Evolutionary conservation across 2,329 filamentous ascomycete species (phyloP), one percentile per base, ranked within the genome.

Genomic region (Cryphonectria parasitica): DNA sequence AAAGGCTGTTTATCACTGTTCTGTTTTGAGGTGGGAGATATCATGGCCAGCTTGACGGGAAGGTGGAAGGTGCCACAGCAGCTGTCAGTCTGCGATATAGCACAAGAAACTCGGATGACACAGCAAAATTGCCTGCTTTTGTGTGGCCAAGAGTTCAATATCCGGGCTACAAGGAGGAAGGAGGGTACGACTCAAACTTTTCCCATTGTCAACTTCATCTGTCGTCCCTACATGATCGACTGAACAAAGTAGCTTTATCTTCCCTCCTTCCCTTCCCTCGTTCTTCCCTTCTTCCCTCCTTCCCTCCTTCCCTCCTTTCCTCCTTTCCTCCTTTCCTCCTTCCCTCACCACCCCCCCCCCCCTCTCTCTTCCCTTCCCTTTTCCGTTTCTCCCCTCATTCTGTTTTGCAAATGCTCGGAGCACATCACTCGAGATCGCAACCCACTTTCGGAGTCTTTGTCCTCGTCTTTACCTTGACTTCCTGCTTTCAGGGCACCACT

Each of bases 21-120:
- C 22, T 25, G 22, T 25, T 11, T 28, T 54, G 45, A 52, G 19
- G 19, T 1, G 54, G 54, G 8, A 11, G 54, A 7, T 10, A 2
- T 31, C 13, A 19, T 58, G 25, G 25, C 10, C 25, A 58, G 28
- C 54, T 34, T 28, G 28, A 39, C 39, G 31, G 34, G 58, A 8
- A 61, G 58, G 58, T 61, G 34, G 58, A 8, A 61, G 58, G 58
- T 61, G 34, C 58, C 19, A 39, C 58, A 34, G 58, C 58, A 61
- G 8, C 34, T 39, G 31, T 15, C 19, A 3, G 15, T 28, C 52
- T 56, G 52, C 17, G n/a, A 58, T 31, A 58, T 10, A 13, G 58
- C 31, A 39, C 3, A 1, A 3, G 10, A 19, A 39, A 34, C 34
- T 22, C 58, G 19, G 19, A 39, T 39, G 31, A n/a, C 58, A 61